phyloP scores from a whole-genome alignment of 345 rosid species.

The Crucihimalaya himalaica region DNA sequence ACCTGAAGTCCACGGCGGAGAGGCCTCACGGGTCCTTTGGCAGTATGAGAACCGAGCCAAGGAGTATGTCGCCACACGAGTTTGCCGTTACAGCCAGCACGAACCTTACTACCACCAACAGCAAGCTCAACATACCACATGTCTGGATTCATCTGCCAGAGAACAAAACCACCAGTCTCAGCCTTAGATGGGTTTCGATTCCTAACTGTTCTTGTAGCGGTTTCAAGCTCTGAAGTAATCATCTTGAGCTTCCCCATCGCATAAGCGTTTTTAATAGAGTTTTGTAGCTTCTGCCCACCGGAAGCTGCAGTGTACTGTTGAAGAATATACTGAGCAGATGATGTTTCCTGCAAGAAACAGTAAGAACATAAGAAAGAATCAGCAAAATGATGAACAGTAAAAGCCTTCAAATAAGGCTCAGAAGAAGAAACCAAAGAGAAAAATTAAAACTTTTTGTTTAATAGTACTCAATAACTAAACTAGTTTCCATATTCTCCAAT shows the following conservation, averaged over 20 bases:
- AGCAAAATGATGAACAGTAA: conserved; percentile 21
- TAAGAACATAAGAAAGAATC: background rate
- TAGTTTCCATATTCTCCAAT: conserved; percentile 5
- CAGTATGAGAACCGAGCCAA: conserved; percentile 87
- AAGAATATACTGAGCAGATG: conserved; percentile 86
- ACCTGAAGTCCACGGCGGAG: conserved; percentile 95
- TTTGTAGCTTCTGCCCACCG: conserved; percentile 83
- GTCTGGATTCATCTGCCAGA: conserved; percentile 97
- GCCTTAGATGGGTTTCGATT: conserved; percentile 58
- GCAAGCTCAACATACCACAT: conserved; percentile 97
- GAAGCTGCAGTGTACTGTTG: conserved; percentile 94
- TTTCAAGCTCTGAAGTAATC: conserved; percentile 77
- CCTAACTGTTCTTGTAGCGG: conserved; percentile 70
- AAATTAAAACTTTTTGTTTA: conserved; percentile 1
- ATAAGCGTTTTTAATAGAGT: conserved; percentile 73
- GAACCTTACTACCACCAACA: conserved; percentile 85
- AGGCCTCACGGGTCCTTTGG: conserved; percentile 91
- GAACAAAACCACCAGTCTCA: conserved; percentile 86
- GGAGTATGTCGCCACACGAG: conserved; percentile 95
- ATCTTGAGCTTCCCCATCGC: conserved; percentile 89
- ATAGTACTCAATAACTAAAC: background rate
- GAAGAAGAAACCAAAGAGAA: background rate
- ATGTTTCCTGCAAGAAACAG: conserved; percentile 62
- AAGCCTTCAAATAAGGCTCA: background rate
- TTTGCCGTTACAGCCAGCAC: conserved; percentile 90